These are phyloP conservation scores for Claviceps purpurea DNA, from an alignment of 2,329 filamentous ascomycete genomes.

Conservation along the genomic window DNA sequence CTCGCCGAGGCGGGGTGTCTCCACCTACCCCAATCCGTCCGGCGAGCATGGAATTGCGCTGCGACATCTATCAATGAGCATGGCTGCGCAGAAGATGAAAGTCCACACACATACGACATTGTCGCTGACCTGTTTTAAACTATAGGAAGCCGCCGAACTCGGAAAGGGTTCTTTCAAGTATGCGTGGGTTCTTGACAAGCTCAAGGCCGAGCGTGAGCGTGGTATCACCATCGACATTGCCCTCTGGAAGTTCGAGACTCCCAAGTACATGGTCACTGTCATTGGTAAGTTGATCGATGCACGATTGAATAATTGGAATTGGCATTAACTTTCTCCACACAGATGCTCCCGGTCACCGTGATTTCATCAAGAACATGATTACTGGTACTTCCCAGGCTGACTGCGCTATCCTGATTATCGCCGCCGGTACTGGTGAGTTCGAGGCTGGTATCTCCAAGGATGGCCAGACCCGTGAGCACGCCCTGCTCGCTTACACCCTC, in stretches of 20 bases:
- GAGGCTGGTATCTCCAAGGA: conserved; percentile 99
- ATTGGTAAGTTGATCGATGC: conserved; percentile 48
- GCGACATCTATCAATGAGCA: not conserved
- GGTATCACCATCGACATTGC: conserved; percentile 99
- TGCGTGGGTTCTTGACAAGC: conserved; percentile 99
- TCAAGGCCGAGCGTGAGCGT: conserved; percentile 97
- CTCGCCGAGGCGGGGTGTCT: too few relatives aligned
- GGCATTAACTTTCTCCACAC: not conserved
- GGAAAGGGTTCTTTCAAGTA: conserved; percentile 99
- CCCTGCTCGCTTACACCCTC: conserved; percentile 98
- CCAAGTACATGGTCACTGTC: conserved; percentile 95
- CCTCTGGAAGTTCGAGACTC: conserved; percentile 99
- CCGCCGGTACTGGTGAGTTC: conserved; percentile 99
- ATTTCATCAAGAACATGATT: conserved; percentile 99
- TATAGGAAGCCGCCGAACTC: conserved; percentile 91
- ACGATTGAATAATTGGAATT: too few relatives aligned
- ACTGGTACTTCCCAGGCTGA: conserved; percentile 99
- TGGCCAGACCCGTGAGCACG: conserved; percentile 99
- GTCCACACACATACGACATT: not conserved
- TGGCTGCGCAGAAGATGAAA: not conserved
- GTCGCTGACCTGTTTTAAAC: conserved; percentile 7
- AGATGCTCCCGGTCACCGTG: conserved; percentile 98
- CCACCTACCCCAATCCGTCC: too few relatives aligned
- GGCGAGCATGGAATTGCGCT: too few relatives aligned
- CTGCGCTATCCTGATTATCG: conserved; percentile 99